Percentiles rank a stretch among this genome's conserved stretches.
Conservation (phyloP, 140 eudicot species). For the Stevia rebaudiana region DNA sequence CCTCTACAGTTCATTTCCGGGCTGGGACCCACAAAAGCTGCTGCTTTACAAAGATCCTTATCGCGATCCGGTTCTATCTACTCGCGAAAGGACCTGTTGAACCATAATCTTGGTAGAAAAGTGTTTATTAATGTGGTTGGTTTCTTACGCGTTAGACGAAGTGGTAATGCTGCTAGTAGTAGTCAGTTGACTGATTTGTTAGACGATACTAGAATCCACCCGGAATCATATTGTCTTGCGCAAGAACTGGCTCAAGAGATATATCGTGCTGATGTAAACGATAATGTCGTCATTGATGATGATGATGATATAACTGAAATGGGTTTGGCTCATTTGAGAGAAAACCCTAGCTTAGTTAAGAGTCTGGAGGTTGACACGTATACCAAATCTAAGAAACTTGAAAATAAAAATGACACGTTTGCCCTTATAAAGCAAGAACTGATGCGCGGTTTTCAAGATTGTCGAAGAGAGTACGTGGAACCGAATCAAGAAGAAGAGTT, state of each 20-base stretch:
- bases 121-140: slow-evolving; percentile 80
- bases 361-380: slow-evolving; percentile 56
- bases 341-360: slow-evolving; percentile 45
- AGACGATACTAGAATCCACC: slow-evolving; percentile 80
- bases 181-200: slow-evolving; percentile 57
- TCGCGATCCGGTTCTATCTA: slow-evolving; percentile 57
- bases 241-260: slow-evolving; percentile 72
- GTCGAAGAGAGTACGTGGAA: slow-evolving; percentile 56
- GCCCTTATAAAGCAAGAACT: slow-evolving; percentile 45
- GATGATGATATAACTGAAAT: slow-evolving; percentile 53
- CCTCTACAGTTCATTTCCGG: slow-evolving; percentile 80
- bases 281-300: slow-evolving; percentile 23
- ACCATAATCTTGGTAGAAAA: slow-evolving; percentile 67
- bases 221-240: slow-evolving; percentile 69
- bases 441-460: slow-evolving; percentile 63
- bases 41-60: slow-evolving; percentile 63
- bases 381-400: slow-evolving; percentile 45
- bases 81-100: slow-evolving; percentile 56
- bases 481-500: slow-evolving; percentile 73
- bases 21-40: slow-evolving; percentile 77
- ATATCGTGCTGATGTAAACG: slow-evolving; percentile 40
- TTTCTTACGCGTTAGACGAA: slow-evolving; percentile 64
- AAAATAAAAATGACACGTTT: slow-evolving; percentile 56
- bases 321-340: slow-evolving; percentile 63
- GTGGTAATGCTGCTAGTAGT: slow-evolving; percentile 61